Conservation (phyloP, 2,329 filamentous ascomycete genomes). For the Pseudocercospora ulei region DNA sequence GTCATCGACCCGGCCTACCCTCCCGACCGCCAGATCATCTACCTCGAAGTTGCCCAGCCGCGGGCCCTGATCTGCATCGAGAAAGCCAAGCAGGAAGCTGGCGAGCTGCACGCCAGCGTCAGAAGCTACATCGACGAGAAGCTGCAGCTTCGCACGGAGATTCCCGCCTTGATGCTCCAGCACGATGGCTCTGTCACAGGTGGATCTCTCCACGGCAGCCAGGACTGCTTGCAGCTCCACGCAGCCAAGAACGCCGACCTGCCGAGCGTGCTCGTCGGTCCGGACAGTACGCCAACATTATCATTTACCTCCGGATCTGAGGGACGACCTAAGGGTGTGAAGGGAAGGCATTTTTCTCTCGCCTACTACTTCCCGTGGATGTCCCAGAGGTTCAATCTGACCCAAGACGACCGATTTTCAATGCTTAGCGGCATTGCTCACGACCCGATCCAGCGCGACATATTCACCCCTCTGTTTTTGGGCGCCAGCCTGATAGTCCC, state of each 20-base stretch:
- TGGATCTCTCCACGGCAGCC: constrained; percentile 50
- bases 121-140: constrained; percentile 61
- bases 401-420: constrained; percentile 64
- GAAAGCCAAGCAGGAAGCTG: constrained; percentile 59
- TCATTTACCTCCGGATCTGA: constrained; percentile 56
- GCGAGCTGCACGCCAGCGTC: constrained; percentile 52
- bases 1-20: constrained; percentile 76
- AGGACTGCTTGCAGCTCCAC: constrained; percentile 56
- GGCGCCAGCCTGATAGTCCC: constrained; percentile 72
- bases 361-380: constrained; percentile 90
- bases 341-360: constrained; percentile 75
- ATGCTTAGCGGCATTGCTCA: constrained; percentile 79
- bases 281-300: constrained; percentile 70
- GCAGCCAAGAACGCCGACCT: constrained; percentile 46
- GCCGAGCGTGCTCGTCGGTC: constrained; percentile 69
- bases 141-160: constrained; percentile 59
- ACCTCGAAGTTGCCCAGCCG: constrained; percentile 69
- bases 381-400: constrained; percentile 68
- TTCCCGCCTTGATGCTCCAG: constrained; percentile 62
- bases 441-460: constrained; percentile 56
- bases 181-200: constrained; percentile 65
- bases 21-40: constrained; percentile 68
- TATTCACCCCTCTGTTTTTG: constrained; percentile 82
- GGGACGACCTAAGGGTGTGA: constrained; percentile 74
- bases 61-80: constrained; percentile 62